Evolutionary conservation across 106 monocot species (phyloP), one percentile per base, ranked within the genome.

Genomic region (Dendrobium catenatum): DNA sequence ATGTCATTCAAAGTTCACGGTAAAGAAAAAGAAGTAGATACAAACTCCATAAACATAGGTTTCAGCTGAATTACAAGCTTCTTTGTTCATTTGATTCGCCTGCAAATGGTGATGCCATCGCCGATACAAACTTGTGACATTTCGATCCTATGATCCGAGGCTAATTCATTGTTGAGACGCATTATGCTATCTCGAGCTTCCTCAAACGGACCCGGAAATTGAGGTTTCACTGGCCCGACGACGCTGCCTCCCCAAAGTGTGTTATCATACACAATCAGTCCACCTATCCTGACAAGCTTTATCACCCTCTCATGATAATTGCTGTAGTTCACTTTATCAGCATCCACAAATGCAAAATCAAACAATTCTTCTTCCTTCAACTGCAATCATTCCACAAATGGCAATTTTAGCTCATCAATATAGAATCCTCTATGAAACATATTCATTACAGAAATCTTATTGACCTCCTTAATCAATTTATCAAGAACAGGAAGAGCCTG

Each of bases 311-410:
- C 80, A 86, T 92, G 89, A 82, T 92, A 92, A 78, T 89, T 92
- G 37, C 89, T 11, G 89, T 92, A 92, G 85, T 92, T 92, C 78
- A 88, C 89, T 86, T 92, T 92, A 84, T 92, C 89, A 1, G 92
- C 92, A 82, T 92, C 89, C 55, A 92, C 88, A 82, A 92, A 89
- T 13, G 87, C 75, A 78, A 92, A 92, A 80, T 92, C 89, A 58
- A 89, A 92, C 20, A 85, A 83, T 7, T 89, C 92, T 61, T 85
- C 85, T 16, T 66, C 74, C 44, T 64, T 77, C 51, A 31, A 33
- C 47, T 88, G 88, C 43, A 79, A 90, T 18, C 84, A 83, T 0
- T 15, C 46, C 6, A 46, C 8, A 37, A 37, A 46, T 37, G 37
- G 3, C 37, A 2, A 37, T 37, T 37, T 37, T 37, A 37, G 37